Evolutionary conservation across 192 early-diverging fungal genomes (phyloP), one percentile per base, ranked within the genome.

Genomic region (Backusella macrospora): DNA sequence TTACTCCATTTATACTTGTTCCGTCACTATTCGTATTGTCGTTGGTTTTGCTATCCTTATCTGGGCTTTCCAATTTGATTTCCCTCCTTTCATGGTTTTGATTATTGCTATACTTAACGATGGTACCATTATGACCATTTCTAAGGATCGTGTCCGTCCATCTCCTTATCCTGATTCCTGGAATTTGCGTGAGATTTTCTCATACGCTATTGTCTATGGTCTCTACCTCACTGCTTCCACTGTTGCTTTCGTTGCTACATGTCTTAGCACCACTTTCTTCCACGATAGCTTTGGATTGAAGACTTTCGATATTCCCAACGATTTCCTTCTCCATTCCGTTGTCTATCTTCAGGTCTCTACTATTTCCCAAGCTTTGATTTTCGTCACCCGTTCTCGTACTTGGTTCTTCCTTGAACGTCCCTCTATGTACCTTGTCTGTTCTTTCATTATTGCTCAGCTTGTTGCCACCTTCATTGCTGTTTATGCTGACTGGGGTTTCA

Each of bases 71-170:
- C 84, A 92, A 80, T 95, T 92, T 74, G 84, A 90, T 78, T 91
- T 97, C 82, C 93, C 93, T 73, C 90, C 91, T 59, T 90, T 90
- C 81, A 84, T 97, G 78, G 88, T 97, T 59, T 84, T 97, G 78
- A 91, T 97, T 80, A 88, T 97, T 67, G 92, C 93, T 80, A 90
- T 97, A 68, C 85, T 97, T 68, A 95, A 95, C 85, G 95, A 97
- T 78, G 94, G 92, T 77, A 94, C 95, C 63, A 95, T 94, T 79
- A 88, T 96, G 86, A 94, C 92, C 73, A 96, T 96, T 70, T 92
- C 95, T 66, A 91, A 90, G 44, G 95, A 96, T 78, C 90, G 89
- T 70, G 93, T 94, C 64, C 84, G 83, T 48, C 92, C 93, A 71
- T 95, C 93, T 43, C 86, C 87, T 74, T 82, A 84, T 73, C 94